These are phyloP conservation scores for Hypoxylon sp. DNA, from an alignment of 2,329 filamentous ascomycete genomes.

Conservation along the genomic window DNA sequence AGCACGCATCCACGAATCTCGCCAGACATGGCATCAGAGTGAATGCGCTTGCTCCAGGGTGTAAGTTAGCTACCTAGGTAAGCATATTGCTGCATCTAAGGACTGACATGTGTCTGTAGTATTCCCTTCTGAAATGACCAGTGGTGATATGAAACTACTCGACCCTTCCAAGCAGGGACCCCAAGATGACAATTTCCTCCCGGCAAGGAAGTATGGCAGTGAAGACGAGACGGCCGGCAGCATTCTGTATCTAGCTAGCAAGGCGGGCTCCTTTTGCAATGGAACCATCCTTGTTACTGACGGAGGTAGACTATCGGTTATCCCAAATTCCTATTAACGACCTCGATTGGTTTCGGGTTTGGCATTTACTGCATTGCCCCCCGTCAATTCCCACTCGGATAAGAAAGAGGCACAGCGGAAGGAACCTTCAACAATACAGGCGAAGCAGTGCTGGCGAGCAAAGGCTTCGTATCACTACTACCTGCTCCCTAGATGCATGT, in stretches of 20 bases:
- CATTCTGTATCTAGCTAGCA: conserved; percentile 44
- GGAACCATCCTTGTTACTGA: conserved; percentile 43
- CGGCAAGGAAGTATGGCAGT: conserved; percentile 41
- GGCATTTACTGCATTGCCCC: too few species aligned
- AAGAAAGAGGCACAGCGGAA: too few species aligned
- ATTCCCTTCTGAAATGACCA: conserved; percentile 42
- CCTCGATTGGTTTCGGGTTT: too few species aligned
- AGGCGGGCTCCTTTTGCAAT: conserved; percentile 44
- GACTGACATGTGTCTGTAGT: conserved; percentile 30
- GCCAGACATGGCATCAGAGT: conserved; percentile 40
- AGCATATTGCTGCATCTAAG: not conserved
- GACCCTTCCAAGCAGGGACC: conserved; percentile 39
- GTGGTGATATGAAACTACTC: conserved; percentile 27
- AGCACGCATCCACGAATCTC: conserved; percentile 43
- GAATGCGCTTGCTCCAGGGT: conserved; percentile 44
- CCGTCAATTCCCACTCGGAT: too few species aligned
- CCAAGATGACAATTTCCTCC: conserved; percentile 38
- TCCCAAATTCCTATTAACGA: too few species aligned
- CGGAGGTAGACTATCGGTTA: conserved; percentile 41
- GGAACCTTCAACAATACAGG: too few species aligned
- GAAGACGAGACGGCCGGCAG: conserved; percentile 45
- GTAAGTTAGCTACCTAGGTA: conserved; percentile 35
- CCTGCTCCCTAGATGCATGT: not conserved
- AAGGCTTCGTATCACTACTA: conserved; percentile 12
- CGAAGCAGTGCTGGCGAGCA: too few species aligned